Conservation (phyloP, 192 early-diverging fungal species). For the Coemansia sp. region DNA sequence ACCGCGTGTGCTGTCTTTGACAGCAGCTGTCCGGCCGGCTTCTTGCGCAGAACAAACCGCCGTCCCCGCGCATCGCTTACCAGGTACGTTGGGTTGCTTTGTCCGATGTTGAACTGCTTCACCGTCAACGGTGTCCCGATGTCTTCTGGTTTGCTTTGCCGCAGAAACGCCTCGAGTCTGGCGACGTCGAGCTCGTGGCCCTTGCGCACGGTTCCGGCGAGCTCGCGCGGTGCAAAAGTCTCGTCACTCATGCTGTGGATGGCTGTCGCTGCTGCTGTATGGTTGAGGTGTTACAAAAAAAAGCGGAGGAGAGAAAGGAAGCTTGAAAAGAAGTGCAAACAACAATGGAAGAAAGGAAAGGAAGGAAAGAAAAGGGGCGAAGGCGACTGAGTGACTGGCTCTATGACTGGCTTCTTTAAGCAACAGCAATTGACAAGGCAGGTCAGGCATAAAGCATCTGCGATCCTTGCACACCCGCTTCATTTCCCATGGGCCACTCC, state of each 20-base stretch:
- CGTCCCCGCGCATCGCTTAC: conserved; percentile 67
- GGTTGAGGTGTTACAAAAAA: not conserved
- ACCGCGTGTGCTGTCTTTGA: conserved; percentile 89
- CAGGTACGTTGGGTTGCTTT: conserved; percentile 94
- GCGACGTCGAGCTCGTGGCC: conserved; percentile 64
- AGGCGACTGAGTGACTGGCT: too few relatives aligned
- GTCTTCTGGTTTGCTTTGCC: conserved; percentile 44
- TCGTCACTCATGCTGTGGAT: not conserved
- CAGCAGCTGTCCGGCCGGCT: conserved; percentile 82
- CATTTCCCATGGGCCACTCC: too few relatives aligned
- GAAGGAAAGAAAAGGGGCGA: too few relatives aligned
- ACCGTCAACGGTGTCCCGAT: conserved; percentile 66
- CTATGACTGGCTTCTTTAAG: not conserved
- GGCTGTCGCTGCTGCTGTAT: not conserved
- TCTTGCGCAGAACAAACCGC: conserved; percentile 85
- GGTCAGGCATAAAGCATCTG: too few relatives aligned
- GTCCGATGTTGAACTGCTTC: conserved; percentile 87
- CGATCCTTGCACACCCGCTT: too few relatives aligned
- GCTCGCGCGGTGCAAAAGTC: conserved; percentile 10
- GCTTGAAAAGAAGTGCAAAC: not conserved
- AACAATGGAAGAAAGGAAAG: not conserved
- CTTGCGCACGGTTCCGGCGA: conserved; percentile 35
- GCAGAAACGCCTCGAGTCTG: conserved; percentile 64
- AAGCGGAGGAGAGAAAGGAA: not conserved
- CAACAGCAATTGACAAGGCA: not conserved